Evolutionary conservation across 2,329 filamentous ascomycete species (phyloP).

Genomic region (Alternaria burnsii): DNA sequence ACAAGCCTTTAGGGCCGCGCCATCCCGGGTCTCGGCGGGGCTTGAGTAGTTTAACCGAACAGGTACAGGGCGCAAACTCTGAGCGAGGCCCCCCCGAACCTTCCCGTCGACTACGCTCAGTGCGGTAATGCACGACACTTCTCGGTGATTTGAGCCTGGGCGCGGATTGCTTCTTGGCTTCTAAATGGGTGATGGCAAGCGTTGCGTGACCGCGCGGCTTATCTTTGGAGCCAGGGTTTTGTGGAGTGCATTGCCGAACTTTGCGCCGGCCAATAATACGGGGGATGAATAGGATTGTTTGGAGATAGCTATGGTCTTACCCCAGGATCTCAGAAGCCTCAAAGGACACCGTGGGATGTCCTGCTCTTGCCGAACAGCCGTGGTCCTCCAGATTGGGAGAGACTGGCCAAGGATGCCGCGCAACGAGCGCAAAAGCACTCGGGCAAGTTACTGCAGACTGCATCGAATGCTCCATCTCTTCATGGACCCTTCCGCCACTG

Average conservation of each 20-base stretch:
- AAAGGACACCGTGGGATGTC: not conserved
- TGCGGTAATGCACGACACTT: constrained; percentile 27
- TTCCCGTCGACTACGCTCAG: constrained; percentile 21
- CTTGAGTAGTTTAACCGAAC: constrained; percentile 31
- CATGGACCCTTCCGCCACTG: not conserved
- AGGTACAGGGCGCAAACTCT: constrained; percentile 20
- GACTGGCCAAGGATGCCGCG: not conserved
- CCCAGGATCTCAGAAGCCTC: not conserved
- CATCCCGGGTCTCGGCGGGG: constrained; percentile 29
- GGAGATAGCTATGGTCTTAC: constrained; percentile 3
- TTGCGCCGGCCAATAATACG: constrained; percentile 18
- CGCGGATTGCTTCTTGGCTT: constrained; percentile 2
- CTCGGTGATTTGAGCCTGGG: constrained; percentile 4
- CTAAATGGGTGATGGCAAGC: not conserved
- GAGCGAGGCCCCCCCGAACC: constrained; percentile 18
- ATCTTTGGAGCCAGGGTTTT: constrained; percentile 10
- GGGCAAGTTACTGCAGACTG: not conserved
- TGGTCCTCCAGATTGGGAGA: not conserved
- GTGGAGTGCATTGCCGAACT: constrained; percentile 19
- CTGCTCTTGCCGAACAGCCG: not conserved
- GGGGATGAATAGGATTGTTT: not conserved
- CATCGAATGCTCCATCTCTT: not conserved
- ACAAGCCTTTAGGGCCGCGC: constrained; percentile 34
- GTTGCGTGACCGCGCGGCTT: constrained; percentile 6
- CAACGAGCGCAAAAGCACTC: not conserved